These are phyloP conservation scores for Verticillium isaacii DNA, from an alignment of 2,329 filamentous ascomycete species.

Conservation along the genomic window DNA sequence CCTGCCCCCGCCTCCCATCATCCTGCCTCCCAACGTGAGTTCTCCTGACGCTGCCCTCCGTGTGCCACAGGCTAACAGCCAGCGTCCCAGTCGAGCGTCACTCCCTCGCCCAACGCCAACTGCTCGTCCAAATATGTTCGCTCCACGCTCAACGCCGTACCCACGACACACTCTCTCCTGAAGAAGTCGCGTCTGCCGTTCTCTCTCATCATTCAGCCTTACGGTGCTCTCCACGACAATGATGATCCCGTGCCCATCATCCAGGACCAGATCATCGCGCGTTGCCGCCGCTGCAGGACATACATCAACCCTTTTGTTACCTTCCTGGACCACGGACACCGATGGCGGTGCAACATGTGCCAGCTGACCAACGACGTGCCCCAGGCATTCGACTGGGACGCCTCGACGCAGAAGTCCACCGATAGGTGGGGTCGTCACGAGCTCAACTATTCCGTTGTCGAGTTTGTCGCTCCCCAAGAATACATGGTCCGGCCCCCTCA, in stretches of 20 bases:
- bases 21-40: conserved; percentile 87
- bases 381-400: conserved; percentile 99
- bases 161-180: conserved; percentile 84
- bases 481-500: conserved; percentile 99
- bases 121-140: conserved; percentile 91
- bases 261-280: conserved; percentile 94
- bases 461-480: conserved; percentile 96
- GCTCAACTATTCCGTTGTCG: conserved; percentile 92
- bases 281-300: conserved; percentile 90
- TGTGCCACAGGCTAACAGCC: neutral
- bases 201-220: conserved; percentile 93
- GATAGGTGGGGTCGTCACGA: conserved; percentile 91
- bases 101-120: conserved; percentile 85
- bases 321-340: conserved; percentile 93
- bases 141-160: conserved; percentile 90
- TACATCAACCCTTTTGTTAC: conserved; percentile 98
- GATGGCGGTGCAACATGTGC: conserved; percentile 99
- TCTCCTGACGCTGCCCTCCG: neutral
- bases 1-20: conserved; percentile 82
- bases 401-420: conserved; percentile 81
- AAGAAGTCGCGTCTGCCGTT: conserved; percentile 98
- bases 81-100: conserved; percentile 69
- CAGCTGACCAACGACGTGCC: conserved; percentile 98
- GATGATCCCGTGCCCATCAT: conserved; percentile 90
- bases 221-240: conserved; percentile 84